Base-by-base conservation (phyloP, 1,284 basidiomycete species). In the Ceratobasidium papillatum region DNA sequence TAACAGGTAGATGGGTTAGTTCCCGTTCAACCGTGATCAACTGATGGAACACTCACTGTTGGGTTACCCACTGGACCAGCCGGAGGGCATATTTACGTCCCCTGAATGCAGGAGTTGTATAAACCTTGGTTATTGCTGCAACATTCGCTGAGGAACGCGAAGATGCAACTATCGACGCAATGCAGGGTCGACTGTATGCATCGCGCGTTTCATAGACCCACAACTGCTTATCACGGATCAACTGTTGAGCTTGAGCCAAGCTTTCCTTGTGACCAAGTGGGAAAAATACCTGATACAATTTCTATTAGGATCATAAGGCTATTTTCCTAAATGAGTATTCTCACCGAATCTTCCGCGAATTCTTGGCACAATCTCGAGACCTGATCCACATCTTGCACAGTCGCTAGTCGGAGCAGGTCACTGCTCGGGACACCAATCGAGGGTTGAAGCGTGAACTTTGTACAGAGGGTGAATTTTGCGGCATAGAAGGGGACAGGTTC, bases 101-200 rank as follows among this genome's bases (percentile, higher is more conserved):
- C 30, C 88, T 82, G 83, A 85, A 89, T 0, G 77, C 45, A 0
- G 86, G 84, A 75, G 85, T 84, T 0, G 90, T 91, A 78, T 84
- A 88, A 0, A 91, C 90, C 78, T 91, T 91, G 45, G 88, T 89
- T 61, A 91, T 89, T 0, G 88, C 87, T 3, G 86, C 86, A 8
- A 88, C 84, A 9, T 78, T 83, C 1, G 83, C 82, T 43, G 83
- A 87, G 74, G 86, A 86, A 2, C 90, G 83, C 2, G 89, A 90
- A 47, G 85, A 86, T 9, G 90, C 90, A 1, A 89, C 89, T 45
- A 93, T 87, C n/a, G 85, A 92, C 0, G 91, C 89, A 38, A 90
- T 85, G 66, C 83, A 65, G 8, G 81, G 66, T 38, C 54, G 52
- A n/a, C 49, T 47, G 25, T 47, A 27, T n/a, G 56, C 43, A 61